phyloP scores from a whole-genome alignment of 345 rosid species.

The Bruguiera parviflora region DNA sequence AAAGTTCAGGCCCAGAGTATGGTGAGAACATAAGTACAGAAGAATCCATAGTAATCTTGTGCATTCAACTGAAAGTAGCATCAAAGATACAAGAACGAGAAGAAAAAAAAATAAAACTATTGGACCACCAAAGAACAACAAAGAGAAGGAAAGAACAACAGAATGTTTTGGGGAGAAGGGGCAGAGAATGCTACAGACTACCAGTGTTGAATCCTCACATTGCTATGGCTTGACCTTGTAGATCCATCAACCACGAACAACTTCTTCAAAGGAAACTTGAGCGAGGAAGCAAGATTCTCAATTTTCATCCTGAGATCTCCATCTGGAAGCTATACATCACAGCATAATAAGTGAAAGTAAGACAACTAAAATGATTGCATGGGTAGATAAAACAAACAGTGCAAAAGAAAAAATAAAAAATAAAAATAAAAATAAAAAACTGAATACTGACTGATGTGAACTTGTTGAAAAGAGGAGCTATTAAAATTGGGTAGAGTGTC shows the following conservation, averaged over 20 bases:
- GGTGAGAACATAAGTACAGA: neutral
- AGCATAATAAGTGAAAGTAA: constrained; percentile 16
- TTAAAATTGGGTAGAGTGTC: constrained; percentile 85
- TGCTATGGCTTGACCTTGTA: constrained; percentile 99
- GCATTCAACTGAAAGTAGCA: neutral
- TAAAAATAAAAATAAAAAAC: neutral
- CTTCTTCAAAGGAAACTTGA: constrained; percentile 87
- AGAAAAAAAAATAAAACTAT: neutral
- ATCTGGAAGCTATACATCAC: constrained; percentile 68
- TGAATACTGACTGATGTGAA: constrained; percentile 80
- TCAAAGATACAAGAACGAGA: neutral
- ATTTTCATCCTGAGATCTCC: constrained; percentile 83
- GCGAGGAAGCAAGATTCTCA: constrained; percentile 85
- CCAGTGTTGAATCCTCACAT: constrained; percentile 51
- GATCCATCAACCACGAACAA: constrained; percentile 98
- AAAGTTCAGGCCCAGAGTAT: neutral
- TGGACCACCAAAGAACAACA: neutral
- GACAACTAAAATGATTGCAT: constrained; percentile 10
- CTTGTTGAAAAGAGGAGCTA: constrained; percentile 96
- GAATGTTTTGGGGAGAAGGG: too few species aligned
- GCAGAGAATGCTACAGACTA: neutral
- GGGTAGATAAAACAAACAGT: neutral
- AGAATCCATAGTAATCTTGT: too few species aligned
- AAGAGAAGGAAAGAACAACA: neutral
- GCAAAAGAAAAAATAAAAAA: neutral